Evolutionary conservation across 176 grass and related monocot species (phyloP), one percentile per base, ranked within the genome.

Genomic region (Cymbopogon citratus): DNA sequence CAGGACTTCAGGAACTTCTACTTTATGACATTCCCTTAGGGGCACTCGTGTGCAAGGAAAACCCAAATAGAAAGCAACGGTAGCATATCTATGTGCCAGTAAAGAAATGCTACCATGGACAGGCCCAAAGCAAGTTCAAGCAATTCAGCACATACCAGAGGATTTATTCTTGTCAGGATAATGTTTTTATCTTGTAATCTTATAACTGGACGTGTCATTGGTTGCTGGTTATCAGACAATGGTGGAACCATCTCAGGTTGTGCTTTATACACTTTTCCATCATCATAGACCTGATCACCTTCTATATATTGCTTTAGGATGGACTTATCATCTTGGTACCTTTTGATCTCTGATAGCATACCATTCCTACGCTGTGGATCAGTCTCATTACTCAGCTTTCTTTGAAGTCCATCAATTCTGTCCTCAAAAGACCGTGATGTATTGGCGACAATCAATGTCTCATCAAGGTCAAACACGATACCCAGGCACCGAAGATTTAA

Each of bases 391-490:
- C 74, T 99, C 82, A 93, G 71, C 68, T 99, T 99, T 86, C 96
- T 90, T 79, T 99, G 92, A 76, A 99, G 81, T 13, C 77, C 85
- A 78, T 99, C 96, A 80, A 99, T 95, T 84, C 92, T 89, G 63
- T 99, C 96, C 76, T 99, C 96, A 81, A 95, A 99, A 61, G 92
- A 90, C 39, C 92, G 87, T 62, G 83, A 85, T 43, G 96, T 99
- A 83, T 91, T 93, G 79, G 96, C 91, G 31, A 99, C 92, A 69
- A 99, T 77, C 84, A 99, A 90, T 73, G 96, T 99, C 80, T 99
- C 96, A 80, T 99, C 96, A 69, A 99, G 89, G 70, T 99, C 96
- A 88, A 99, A 99, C 73, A 99, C 96, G 24, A 99, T 95, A 69
- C 89, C 91, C 0, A 99, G 90, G 83, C 96, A 99, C 35, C 91